Evolutionary conservation across 192 early-diverging fungal species (phyloP), one percentile per base, ranked within the genome.

Genomic region (Geranomyces variabilis): DNA sequence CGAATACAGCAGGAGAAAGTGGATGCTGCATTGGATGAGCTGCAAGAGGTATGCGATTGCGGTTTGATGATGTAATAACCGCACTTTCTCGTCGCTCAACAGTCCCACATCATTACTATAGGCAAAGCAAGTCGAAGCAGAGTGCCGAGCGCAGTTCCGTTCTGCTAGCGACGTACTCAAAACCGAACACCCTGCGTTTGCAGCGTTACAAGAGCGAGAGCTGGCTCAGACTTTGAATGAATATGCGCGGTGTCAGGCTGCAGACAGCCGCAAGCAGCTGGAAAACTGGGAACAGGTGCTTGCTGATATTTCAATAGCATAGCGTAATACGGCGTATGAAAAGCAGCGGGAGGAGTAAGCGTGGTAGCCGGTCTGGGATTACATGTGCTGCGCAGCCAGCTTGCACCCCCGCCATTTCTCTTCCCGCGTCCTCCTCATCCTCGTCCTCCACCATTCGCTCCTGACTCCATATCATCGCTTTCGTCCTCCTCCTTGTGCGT

Each of bases 61-160:
- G 3, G 51, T 10, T 41, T 41, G n/a, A n/a, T n/a, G n/a, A n/a
- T n/a, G n/a, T n/a, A n/a, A n/a, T n/a, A n/a, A n/a, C n/a, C n/a
- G n/a, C n/a, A n/a, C n/a, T n/a, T n/a, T n/a, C n/a, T n/a, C n/a
- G n/a, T n/a, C n/a, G n/a, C n/a, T n/a, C n/a, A n/a, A n/a, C n/a
- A 10, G 36, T 10, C 26, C 6, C 4, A n/a, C 51, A 55, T 55
- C 51, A 8, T 14, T 7, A 10, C 22, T 29, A 29, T n/a, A 64
- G 63, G 41, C 63, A n/a, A 64, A 64, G 43, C 69, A 76, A 72
- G 29, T 34, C 44, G 66, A 72, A 56, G 63, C 67, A 69, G 46
- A 76, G 41, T 44, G 67, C 71, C 19, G 73, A 44, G 30, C 66
- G 29, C 66, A 68, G 55, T 56, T 68, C 33, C 66, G 66, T 17